Percentiles rank a stretch among this genome's conserved stretches.
Conservation (phyloP, 345 rosid species). For the Punica granatum region DNA sequence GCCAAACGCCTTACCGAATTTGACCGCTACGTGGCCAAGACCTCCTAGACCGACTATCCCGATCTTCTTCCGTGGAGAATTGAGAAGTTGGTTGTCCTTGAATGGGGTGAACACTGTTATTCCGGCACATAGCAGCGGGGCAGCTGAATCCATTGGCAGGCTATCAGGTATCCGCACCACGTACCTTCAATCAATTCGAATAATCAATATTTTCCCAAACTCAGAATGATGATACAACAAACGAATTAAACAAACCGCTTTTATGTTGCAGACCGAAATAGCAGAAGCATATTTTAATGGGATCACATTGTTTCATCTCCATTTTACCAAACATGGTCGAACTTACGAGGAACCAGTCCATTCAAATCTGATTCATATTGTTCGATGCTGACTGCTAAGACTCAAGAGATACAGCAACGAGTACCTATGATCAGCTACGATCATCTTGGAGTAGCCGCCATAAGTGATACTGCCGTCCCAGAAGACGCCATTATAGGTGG, state of each 20-base stretch:
- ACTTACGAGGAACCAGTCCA: no score
- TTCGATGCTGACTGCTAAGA: not conserved
- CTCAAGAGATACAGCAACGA: not conserved
- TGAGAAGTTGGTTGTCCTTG: conserved; percentile 34
- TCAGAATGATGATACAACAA: not conserved
- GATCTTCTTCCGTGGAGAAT: conserved; percentile 29
- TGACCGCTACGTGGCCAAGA: conserved; percentile 50
- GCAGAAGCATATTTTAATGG: no score
- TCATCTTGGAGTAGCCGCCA: conserved; percentile 47
- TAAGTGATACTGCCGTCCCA: conserved; percentile 59
- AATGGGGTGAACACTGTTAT: conserved; percentile 43
- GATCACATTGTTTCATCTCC: no score
- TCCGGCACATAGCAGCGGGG: conserved; percentile 56
- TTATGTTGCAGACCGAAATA: no score
- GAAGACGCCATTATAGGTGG: conserved; percentile 48
- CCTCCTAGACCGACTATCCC: conserved; percentile 51
- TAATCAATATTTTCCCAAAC: not conserved
- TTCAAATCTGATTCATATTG: not conserved
- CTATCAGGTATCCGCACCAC: conserved; percentile 48
- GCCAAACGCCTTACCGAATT: conserved; percentile 50
- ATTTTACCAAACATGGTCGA: no score
- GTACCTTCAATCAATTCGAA: conserved; percentile 22
- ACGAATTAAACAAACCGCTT: no score
- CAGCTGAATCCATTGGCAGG: conserved; percentile 52
- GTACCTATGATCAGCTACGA: conserved; percentile 56